Conservation (phyloP, 1,284 basidiomycete genomes). For the Athelia sp. region DNA sequence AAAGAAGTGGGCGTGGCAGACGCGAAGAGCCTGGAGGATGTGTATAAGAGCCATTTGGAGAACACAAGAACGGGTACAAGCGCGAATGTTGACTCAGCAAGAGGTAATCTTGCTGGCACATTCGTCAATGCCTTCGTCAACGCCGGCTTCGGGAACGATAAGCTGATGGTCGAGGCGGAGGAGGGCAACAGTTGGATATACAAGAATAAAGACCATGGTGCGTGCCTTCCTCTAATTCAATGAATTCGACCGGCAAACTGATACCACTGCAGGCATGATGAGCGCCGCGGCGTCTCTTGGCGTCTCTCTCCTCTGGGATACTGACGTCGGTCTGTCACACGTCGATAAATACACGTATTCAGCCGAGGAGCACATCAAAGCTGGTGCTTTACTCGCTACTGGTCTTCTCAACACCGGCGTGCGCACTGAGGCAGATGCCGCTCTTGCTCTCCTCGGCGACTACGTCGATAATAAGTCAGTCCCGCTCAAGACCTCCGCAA, state of each 20-base stretch:
- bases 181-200: constrained; percentile 99
- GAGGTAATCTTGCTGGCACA: constrained; percentile 92
- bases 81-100: constrained; percentile 86
- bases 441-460: constrained; percentile 87
- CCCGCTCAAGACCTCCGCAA: constrained; percentile 82
- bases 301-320: constrained; percentile 94
- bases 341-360: constrained; percentile 99
- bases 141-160: constrained; percentile 98
- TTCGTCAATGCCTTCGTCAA: constrained; percentile 99
- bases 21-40: constrained; percentile 90
- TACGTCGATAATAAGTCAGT: constrained; percentile 88
- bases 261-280: constrained; percentile 73
- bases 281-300: constrained; percentile 94
- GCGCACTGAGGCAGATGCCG: constrained; percentile 91
- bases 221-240: constrained; percentile 12
- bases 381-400: constrained; percentile 92
- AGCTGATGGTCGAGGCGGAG: constrained; percentile 94
- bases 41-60: constrained; percentile 97
- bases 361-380: constrained; percentile 95
- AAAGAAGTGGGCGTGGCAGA: constrained; percentile 93
- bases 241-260: too few relatives aligned
- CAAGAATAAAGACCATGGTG: constrained; percentile 98
- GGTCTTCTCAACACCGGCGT: constrained; percentile 91
- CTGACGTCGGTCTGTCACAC: constrained; percentile 89
- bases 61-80: constrained; percentile 70